Base-by-base conservation (phyloP, 441 rosid species). In the Populus tomentosa region DNA sequence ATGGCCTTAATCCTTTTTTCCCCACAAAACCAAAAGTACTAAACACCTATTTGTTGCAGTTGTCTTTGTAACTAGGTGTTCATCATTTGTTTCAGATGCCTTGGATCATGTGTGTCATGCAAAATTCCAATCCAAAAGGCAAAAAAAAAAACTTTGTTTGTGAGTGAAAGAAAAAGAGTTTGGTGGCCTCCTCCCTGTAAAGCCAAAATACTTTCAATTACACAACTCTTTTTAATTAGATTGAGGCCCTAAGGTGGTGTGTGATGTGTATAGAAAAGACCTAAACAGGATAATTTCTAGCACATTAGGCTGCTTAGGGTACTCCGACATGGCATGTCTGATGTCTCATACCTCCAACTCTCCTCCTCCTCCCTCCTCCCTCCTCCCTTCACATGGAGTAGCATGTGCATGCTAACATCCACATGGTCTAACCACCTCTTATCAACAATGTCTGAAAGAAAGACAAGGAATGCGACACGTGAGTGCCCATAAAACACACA, bases 41-140 rank as follows among this genome's bases (percentile, higher is more conserved):
- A 30, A 9, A 53, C 2, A 10, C 5, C 40, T 30, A 32, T 36
- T 10, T 59, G 46, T 10, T 38, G 20, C 38, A 10, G 69, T 59
- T 83, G 86, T 76, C 82, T 73, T 77, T 70, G 68, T 70, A 74
- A 79, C 80, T 56, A 18, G 87, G 77, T 79, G 75, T 66, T 65
- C 74, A 82, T 62, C 8, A 75, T 80, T 83, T 80, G 50, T 67
- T 79, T 81, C 73, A 80, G 84, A 78, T 83, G 85, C 85, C 73
- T 83, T 72, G 85, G 87, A 80, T 87, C 86, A 80, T 80, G 80
- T 53, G 84, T 84, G 81, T 80, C 86, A 71, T 70, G 85, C 89
- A 81, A 84, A 71, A 80, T 50, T 85, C 86, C 87, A 40, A 40
- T 40, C 46, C 46, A 82, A 89, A 82, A 80, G 28, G 53, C 69